Evolutionary conservation across 257 asterid species (phyloP).

Genomic region (Striga asiatica): DNA sequence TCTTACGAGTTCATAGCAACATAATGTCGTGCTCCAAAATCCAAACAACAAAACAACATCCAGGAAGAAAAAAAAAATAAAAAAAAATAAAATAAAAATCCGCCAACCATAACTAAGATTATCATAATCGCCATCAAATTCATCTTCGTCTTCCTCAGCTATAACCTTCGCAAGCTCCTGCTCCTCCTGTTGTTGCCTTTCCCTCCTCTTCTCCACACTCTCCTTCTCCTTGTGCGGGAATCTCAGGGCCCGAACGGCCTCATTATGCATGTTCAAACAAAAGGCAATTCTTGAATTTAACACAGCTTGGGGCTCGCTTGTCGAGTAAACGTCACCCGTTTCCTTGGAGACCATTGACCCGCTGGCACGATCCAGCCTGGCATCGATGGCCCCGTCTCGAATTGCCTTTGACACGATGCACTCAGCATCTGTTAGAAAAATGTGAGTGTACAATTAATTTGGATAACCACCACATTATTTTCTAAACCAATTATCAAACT

Average conservation of each 20-base stretch:
- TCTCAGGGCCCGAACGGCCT: slow-evolving; percentile 81
- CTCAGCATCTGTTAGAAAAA: slow-evolving; percentile 91
- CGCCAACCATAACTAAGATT: too few relatives aligned
- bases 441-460: too few relatives aligned
- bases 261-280: slow-evolving; percentile 89
- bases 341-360: slow-evolving; percentile 88
- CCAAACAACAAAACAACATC: background rate
- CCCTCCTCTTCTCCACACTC: slow-evolving; percentile 89
- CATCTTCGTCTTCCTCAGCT: slow-evolving; percentile 92
- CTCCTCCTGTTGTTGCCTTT: slow-evolving; percentile 81
- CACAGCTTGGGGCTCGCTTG: slow-evolving; percentile 78
- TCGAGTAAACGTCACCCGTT: slow-evolving; percentile 84
- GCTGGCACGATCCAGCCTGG: slow-evolving; percentile 59
- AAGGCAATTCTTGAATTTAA: slow-evolving; percentile 80
- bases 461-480: too few relatives aligned
- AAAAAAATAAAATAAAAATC: too few relatives aligned
- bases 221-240: slow-evolving; percentile 89
- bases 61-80: too few relatives aligned
- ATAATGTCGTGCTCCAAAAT: too few relatives aligned
- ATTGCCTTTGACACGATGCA: slow-evolving; percentile 78
- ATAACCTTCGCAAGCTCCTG: slow-evolving; percentile 92
- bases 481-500: too few relatives aligned
- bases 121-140: slow-evolving; percentile 20
- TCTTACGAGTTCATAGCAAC: too few relatives aligned
- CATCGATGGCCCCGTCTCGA: slow-evolving; percentile 89